phyloP scores from a whole-genome alignment of 257 asterid species.

The Gentiana dahurica region DNA sequence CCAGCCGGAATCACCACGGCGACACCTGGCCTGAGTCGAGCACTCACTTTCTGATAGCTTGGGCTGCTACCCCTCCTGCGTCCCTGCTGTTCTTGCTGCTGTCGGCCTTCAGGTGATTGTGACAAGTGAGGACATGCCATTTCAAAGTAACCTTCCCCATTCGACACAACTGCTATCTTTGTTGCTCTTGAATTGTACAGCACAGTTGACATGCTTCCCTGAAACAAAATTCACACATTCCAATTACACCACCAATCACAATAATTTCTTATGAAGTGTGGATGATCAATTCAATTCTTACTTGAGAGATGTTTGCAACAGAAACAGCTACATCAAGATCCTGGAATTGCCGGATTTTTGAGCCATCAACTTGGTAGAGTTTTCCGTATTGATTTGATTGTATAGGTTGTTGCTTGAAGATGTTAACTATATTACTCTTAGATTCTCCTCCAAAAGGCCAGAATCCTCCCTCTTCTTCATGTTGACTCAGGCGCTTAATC shows the following conservation, averaged over 20 bases:
- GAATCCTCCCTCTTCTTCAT: conserved; percentile 35
- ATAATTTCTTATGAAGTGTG: no score
- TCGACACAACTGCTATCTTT: conserved; percentile 21
- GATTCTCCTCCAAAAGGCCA: conserved; percentile 62
- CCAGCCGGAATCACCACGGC: conserved; percentile 59
- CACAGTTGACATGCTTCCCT: conserved; percentile 66
- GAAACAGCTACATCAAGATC: conserved; percentile 39
- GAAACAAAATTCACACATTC: background rate
- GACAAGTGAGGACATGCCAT: conserved; percentile 70
- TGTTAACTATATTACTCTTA: conserved; percentile 15
- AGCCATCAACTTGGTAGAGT: conserved; percentile 29
- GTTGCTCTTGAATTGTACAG: conserved; percentile 44
- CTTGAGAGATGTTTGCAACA: conserved; percentile 42
- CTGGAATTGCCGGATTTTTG: conserved; percentile 21
- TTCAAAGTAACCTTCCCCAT: conserved; percentile 58
- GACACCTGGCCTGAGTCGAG: conserved; percentile 33
- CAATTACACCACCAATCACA: no score
- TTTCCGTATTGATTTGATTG: conserved; percentile 47
- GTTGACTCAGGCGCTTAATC: conserved; percentile 38
- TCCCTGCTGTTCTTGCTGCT: conserved; percentile 4
- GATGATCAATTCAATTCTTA: background rate
- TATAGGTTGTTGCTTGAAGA: conserved; percentile 25
- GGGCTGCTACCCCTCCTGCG: background rate
- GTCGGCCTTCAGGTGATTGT: background rate
- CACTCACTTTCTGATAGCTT: conserved; percentile 28